Evolutionary conservation across 1,284 basidiomycete genomes (phyloP).

Genomic region (Rhodotorula sp.): DNA sequence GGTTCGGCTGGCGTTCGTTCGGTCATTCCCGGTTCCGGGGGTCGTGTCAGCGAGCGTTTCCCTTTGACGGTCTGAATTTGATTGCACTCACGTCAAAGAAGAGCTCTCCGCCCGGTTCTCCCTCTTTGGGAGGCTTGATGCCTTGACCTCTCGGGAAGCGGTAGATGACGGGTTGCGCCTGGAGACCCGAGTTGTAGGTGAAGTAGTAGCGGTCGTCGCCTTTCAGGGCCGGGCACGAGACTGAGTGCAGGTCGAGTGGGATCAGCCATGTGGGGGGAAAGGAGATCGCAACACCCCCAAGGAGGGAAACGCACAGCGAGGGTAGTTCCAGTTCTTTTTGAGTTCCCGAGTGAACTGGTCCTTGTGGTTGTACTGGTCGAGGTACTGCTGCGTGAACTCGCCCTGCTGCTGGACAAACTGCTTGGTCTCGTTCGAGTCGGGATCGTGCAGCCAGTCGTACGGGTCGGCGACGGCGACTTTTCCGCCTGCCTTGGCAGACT

Average conservation of each 20-base stretch:
- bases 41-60: not conserved
- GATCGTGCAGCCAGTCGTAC: conserved; percentile 54
- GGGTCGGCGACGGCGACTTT: conserved; percentile 64
- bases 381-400: conserved; percentile 59
- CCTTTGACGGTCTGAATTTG: too few relatives aligned
- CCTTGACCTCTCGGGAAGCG: conserved; percentile 60
- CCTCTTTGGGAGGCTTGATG: conserved; percentile 57
- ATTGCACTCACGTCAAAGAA: conserved; percentile 67
- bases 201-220: conserved; percentile 68
- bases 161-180: conserved; percentile 58
- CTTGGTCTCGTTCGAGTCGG: conserved; percentile 59
- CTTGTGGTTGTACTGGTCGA: conserved; percentile 63
- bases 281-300: not conserved
- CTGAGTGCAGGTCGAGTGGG: conserved; percentile 6
- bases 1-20: conserved; percentile 58
- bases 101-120: conserved; percentile 58
- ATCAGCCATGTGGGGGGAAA: not conserved
- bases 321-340: conserved; percentile 64
- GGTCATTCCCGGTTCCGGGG: not conserved
- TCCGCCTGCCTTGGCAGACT: conserved; percentile 61
- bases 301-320: conserved; percentile 56
- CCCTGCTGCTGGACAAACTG: conserved; percentile 65
- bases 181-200: conserved; percentile 44
- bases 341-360: conserved; percentile 62
- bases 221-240: conserved; percentile 56